Conservation (phyloP, 1,139 yeast genomes). For the Lodderomyces orthopsilosis region DNA sequence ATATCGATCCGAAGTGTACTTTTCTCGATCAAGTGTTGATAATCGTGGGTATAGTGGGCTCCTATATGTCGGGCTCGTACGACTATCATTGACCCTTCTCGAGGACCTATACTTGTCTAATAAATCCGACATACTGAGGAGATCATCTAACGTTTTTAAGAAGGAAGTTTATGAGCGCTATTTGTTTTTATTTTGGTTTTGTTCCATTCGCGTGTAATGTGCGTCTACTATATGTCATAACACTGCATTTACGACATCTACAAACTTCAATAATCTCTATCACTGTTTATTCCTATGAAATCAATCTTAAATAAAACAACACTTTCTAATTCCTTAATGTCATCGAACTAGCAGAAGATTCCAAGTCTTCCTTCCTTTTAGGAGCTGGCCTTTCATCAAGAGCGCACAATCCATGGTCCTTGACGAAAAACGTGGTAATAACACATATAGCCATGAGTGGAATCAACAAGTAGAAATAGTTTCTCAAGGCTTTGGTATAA, state of each 20-base stretch:
- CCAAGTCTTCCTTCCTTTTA: conserved; percentile 10
- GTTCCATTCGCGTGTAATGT: conserved; percentile 1
- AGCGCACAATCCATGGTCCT: conserved; percentile 39
- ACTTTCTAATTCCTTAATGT: conserved; percentile 3
- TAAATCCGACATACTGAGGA: conserved; percentile 10
- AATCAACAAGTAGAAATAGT: conserved; percentile 38
- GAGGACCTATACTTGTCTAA: conserved; percentile 10
- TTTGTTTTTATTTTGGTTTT: background rate
- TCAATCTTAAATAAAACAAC: background rate
- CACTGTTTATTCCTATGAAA: background rate
- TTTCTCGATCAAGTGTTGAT: conserved; percentile 4
- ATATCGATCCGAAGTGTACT: background rate
- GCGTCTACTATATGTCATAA: too few species aligned
- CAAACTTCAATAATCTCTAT: too few species aligned
- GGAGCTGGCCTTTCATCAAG: conserved; percentile 27
- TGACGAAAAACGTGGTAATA: conserved; percentile 31
- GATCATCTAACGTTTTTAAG: background rate
- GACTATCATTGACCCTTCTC: background rate
- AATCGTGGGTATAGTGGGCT: conserved; percentile 3
- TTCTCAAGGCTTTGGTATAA: conserved; percentile 35
- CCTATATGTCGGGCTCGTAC: background rate
- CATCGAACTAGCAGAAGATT: conserved; percentile 14
- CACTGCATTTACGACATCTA: too few species aligned
- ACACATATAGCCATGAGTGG: conserved; percentile 44
- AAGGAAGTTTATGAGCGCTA: background rate